Evolutionary conservation across 169 alveolate genomes (phyloP).

Genomic region (Theileria equi): DNA sequence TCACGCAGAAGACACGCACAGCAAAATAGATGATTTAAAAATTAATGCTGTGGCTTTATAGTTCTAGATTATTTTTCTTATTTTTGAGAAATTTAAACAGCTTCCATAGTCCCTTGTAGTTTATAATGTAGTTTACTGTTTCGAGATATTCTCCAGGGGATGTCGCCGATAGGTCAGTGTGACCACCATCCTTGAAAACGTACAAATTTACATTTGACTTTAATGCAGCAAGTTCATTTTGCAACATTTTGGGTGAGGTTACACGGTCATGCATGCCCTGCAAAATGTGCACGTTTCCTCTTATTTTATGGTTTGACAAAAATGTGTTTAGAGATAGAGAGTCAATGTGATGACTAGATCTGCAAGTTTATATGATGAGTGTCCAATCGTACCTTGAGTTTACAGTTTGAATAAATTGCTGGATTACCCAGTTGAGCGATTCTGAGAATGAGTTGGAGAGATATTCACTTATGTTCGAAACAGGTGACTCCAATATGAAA

Average conservation of each 20-base stretch:
- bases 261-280: conserved; percentile 55
- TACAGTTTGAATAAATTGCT: conserved; percentile 2
- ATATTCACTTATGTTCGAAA: conserved; percentile 35
- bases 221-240: conserved; percentile 16
- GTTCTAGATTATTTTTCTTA: conserved; percentile 2
- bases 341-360: conserved; percentile 38
- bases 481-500: conserved; percentile 60
- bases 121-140: conserved; percentile 19
- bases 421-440: conserved; percentile 17
- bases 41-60: too few species aligned
- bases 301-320: conserved; percentile 6
- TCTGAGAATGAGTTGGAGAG: conserved; percentile 16
- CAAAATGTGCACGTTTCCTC: conserved; percentile 33
- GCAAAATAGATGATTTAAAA: conserved; percentile 57
- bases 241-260: conserved; percentile 39
- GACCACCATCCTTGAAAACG: conserved; percentile 50
- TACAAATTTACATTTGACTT: background rate
- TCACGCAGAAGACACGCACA: conserved; percentile 76
- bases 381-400: background rate
- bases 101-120: conserved; percentile 23
- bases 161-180: conserved; percentile 29
- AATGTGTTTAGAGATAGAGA: conserved; percentile 20
- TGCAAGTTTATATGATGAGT: background rate
- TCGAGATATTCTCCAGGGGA: conserved; percentile 20
- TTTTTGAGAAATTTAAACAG: conserved; percentile 8